These are phyloP conservation scores for Drechmeria coniospora DNA, from an alignment of 2,329 filamentous ascomycete genomes.

Conservation along the genomic window DNA sequence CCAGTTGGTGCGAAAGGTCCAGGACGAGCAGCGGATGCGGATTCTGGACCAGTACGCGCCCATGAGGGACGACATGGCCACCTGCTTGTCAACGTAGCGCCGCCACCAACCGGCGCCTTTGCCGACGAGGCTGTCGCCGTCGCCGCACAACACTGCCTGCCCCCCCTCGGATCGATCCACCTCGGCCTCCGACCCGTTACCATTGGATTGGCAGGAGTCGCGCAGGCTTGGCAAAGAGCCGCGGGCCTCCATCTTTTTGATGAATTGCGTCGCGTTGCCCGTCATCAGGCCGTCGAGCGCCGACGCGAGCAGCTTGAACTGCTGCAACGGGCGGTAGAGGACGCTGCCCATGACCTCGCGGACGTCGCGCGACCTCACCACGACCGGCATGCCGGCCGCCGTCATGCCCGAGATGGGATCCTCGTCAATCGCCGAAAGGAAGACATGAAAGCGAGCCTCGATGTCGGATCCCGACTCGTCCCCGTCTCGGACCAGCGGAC, in stretches of 20 bases:
- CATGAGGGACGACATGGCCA: conserved; percentile 13
- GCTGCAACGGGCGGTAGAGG: conserved; percentile 15
- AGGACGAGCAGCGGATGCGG: conserved; percentile 23
- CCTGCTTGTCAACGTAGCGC: conserved; percentile 14
- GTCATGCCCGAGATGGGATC: conserved; percentile 11
- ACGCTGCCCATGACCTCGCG: conserved; percentile 9
- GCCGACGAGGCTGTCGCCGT: conserved; percentile 13
- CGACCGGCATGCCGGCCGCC: conserved; percentile 7
- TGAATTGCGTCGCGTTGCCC: conserved; percentile 5
- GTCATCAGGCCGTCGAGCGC: conserved; percentile 8
- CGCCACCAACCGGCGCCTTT: conserved; percentile 11
- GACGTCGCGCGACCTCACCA: conserved; percentile 18
- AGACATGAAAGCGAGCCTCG: conserved; percentile 15
- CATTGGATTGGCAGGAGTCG: conserved; percentile 8
- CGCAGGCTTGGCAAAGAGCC: conserved; percentile 8
- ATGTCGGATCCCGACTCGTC: conserved; percentile 16
- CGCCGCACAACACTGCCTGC: conserved; percentile 17
- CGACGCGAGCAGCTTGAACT: conserved; percentile 5
- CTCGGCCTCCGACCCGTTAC: conserved; percentile 8
- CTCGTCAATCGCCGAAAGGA: conserved; percentile 14
- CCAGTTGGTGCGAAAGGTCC: conserved; percentile 22
- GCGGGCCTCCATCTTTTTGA: neutral
- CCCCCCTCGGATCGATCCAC: neutral
- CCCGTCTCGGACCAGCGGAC: conserved; percentile 11
- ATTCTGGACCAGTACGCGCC: conserved; percentile 19